A percentile compares a stretch with the other conserved stretches of the same genome.
Evolutionary conservation across 306 rosid genomes (phyloP).

Genomic region (Lathyrus oleraceus): DNA sequence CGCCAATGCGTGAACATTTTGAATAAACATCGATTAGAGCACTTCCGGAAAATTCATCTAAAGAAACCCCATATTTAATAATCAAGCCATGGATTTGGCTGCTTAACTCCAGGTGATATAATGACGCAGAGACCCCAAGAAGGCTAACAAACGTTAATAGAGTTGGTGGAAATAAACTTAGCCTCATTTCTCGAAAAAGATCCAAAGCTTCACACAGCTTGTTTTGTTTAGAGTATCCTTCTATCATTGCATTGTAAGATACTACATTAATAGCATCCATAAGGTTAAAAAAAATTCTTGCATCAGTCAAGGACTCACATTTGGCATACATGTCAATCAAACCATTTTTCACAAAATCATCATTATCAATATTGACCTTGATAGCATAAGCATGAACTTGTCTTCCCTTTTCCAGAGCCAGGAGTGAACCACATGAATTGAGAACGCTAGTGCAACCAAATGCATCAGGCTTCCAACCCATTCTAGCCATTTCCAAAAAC

Average conservation of each 20-base stretch:
- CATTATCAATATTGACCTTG: slow-evolving; percentile 65
- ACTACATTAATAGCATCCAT: slow-evolving; percentile 57
- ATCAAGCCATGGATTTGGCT: slow-evolving; percentile 72
- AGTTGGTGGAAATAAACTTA: slow-evolving; percentile 52
- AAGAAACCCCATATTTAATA: slow-evolving; percentile 63
- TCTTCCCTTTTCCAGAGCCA: slow-evolving; percentile 62
- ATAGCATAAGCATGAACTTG: slow-evolving; percentile 74
- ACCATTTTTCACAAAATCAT: slow-evolving; percentile 76
- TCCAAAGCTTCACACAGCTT: slow-evolving; percentile 60
- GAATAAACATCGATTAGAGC: slow-evolving; percentile 85
- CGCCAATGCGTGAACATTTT: slow-evolving; percentile 62
- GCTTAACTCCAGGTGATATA: slow-evolving; percentile 58
- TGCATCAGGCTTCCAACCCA: slow-evolving; percentile 68
- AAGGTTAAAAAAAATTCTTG: slow-evolving; percentile 63
- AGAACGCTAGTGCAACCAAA: slow-evolving; percentile 81
- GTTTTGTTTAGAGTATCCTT: slow-evolving; percentile 74
- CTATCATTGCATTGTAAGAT: slow-evolving; percentile 91
- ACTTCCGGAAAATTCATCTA: slow-evolving; percentile 78
- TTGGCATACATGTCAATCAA: slow-evolving; percentile 91
- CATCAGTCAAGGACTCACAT: slow-evolving; percentile 67
- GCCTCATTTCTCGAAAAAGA: slow-evolving; percentile 67
- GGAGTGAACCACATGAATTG: slow-evolving; percentile 78
- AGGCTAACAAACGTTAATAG: slow-evolving; percentile 82
- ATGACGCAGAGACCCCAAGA: slow-evolving; percentile 74
- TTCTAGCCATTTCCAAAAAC: slow-evolving; percentile 62